These are phyloP conservation scores for Neopestalotiopsis sp. DNA, from an alignment of 2,329 filamentous ascomycete species.

Conservation along the genomic window DNA sequence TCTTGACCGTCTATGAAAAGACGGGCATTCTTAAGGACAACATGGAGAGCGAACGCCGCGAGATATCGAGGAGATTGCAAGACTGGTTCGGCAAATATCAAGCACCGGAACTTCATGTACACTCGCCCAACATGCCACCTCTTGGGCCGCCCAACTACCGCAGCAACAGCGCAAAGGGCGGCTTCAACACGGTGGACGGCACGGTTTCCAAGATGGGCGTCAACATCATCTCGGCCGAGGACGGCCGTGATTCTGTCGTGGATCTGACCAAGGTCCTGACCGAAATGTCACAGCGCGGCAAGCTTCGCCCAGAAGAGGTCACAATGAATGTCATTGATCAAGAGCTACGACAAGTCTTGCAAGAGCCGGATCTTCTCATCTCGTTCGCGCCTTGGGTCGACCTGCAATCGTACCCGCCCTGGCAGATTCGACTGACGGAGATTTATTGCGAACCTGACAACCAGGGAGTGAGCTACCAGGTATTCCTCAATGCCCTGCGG, in stretches of 20 bases:
- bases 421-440: slow-evolving; percentile 94
- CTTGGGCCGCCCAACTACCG: slow-evolving; percentile 28
- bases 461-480: slow-evolving; percentile 87
- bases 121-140: slow-evolving; percentile 42
- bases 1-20: slow-evolving; percentile 89
- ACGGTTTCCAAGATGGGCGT: slow-evolving; percentile 54
- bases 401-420: slow-evolving; percentile 91
- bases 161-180: slow-evolving; percentile 1
- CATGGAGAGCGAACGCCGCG: slow-evolving; percentile 81
- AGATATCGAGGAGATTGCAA: slow-evolving; percentile 78
- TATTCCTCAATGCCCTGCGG: slow-evolving; percentile 84
- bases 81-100: slow-evolving; percentile 84
- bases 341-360: slow-evolving; percentile 82
- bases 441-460: slow-evolving; percentile 84
- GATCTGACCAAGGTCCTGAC: slow-evolving; percentile 93
- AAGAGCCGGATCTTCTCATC: slow-evolving; percentile 87
- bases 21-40: slow-evolving; percentile 89
- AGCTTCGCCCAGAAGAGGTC: slow-evolving; percentile 82
- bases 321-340: slow-evolving; percentile 85
- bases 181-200: background rate
- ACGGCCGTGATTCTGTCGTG: slow-evolving; percentile 91
- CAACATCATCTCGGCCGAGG: slow-evolving; percentile 83
- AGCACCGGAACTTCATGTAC: slow-evolving; percentile 67
- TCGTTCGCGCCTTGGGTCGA: slow-evolving; percentile 85
- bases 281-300: slow-evolving; percentile 91